Percentiles rank a stretch among this genome's conserved stretches.
These are phyloP conservation scores for Phytophthora pistaciae DNA, from an alignment of 352 stramenopile genomes.

Conservation along the genomic window DNA sequence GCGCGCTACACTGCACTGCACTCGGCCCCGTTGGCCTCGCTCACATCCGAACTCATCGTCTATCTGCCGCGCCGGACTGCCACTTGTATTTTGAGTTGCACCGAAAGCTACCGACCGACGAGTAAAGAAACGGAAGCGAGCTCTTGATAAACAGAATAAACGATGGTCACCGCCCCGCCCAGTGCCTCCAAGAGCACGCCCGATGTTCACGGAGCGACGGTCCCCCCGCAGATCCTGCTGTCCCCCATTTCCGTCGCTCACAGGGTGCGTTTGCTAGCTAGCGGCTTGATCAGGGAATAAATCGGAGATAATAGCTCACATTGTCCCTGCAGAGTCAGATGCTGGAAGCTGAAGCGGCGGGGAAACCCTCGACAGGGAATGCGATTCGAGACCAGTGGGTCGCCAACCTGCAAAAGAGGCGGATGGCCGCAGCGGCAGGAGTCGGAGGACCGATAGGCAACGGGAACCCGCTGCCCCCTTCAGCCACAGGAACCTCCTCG, in stretches of 20 bases:
- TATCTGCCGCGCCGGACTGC: constrained; percentile 23
- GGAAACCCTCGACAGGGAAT: constrained; percentile 45
- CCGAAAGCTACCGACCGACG: constrained; percentile 11
- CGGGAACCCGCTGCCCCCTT: constrained; percentile 30
- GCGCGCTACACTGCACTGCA: constrained; percentile 2
- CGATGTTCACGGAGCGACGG: constrained; percentile 24
- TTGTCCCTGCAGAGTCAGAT: constrained; percentile 30
- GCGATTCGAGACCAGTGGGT: constrained; percentile 86
- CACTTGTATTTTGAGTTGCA: constrained; percentile 13
- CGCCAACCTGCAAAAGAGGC: constrained; percentile 87
- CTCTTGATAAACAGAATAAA: constrained; percentile 9
- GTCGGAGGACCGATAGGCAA: constrained; percentile 33
- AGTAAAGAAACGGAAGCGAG: constrained; percentile 19
- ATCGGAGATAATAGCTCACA: constrained; percentile 17
- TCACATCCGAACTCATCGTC: constrained; percentile 49
- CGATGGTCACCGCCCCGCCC: constrained; percentile 37
- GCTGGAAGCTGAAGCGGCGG: constrained; percentile 29
- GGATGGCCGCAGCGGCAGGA: constrained; percentile 44
- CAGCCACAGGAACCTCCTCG: constrained; percentile 1
- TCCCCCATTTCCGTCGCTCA: constrained; percentile 66
- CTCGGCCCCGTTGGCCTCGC: background rate
- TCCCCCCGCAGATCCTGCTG: constrained; percentile 42
- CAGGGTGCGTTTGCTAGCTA: constrained; percentile 33
- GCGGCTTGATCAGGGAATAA: background rate
- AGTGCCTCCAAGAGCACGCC: constrained; percentile 40